Evolutionary conservation across 2,329 filamentous ascomycete genomes (phyloP), one percentile per base, ranked within the genome.

Genomic region (Raffaelea albimanens): DNA sequence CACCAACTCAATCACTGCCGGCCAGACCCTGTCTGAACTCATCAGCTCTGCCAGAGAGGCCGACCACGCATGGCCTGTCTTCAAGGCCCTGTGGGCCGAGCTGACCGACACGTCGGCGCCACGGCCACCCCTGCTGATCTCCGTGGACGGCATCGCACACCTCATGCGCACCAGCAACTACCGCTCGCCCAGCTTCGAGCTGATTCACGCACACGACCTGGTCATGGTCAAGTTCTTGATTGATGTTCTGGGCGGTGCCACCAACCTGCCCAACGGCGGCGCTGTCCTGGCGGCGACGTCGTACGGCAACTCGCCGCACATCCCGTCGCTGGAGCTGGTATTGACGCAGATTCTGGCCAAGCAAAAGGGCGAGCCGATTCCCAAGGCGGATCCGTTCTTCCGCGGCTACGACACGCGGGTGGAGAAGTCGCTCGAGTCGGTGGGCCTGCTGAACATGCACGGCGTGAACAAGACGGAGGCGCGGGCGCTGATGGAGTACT

Each of bases 401-500:
- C 66, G 67, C 56, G 67, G 64, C 52, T 83, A 80, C 62, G 79
- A 83, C 57, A 62, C 70, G 46, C 71, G 77, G 38, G 72, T 76
- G 40, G 75, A 77, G 53, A 70, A 71, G 20, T 67, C 67, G 2
- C 65, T 83, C 45, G 64, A 70, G 52, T 69, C 69, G 40, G 68
- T 74, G 38, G 63, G 67, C 50, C 67, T 80, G 2, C 54, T 82
- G 46, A 73, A 76, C 19, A 61, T 95, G 19, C 72, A 76, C 39
- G 85, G 87, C 9, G 59, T 96, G 55, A 83, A 71, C 57, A 86
- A 83, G 65, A 67, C 74, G 2, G 91, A 97, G 67, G 82, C 87
- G 11, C 78, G 83, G 50, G 75, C 80, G 1, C 71, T 95, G 56
- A 83, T 97, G 80, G 89, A 96, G 69, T 97, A 96, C 68, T 97